Percentiles rank a stretch among this genome's conserved stretches.
These are phyloP conservation scores for Circinella minor DNA, from an alignment of 371 early-diverging fungal species.

Conservation along the genomic window DNA sequence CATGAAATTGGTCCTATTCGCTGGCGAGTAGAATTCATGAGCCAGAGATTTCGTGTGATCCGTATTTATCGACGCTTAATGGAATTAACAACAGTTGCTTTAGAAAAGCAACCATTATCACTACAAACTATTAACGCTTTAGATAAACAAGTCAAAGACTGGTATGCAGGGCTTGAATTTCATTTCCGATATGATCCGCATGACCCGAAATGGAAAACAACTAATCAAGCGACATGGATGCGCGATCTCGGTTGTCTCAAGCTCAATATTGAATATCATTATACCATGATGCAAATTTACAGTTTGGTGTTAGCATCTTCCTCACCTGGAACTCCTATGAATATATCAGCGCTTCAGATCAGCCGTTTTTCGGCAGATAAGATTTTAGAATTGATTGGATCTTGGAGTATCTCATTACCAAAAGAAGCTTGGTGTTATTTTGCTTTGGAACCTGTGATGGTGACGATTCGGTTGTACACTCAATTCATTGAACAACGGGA, in stretches of 20 bases:
- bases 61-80: conserved; percentile 43
- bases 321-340: not conserved
- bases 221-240: conserved; percentile 31
- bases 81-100: conserved; percentile 26
- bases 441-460: conserved; percentile 42
- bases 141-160: conserved; percentile 37
- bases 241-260: conserved; percentile 50
- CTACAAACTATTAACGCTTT: conserved; percentile 31
- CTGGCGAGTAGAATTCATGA: conserved; percentile 46
- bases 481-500: conserved; percentile 16
- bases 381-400: conserved; percentile 39
- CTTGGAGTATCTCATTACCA: conserved; percentile 36
- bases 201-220: conserved; percentile 26
- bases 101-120: not conserved
- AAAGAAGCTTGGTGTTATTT: conserved; percentile 46
- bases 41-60: conserved; percentile 37
- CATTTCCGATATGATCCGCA: conserved; percentile 37
- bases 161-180: conserved; percentile 34
- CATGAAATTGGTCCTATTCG: conserved; percentile 29
- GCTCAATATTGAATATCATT: conserved; percentile 47
- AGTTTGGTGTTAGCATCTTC: conserved; percentile 26
- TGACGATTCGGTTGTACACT: conserved; percentile 32
- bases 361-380: conserved; percentile 31
- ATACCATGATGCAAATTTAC: conserved; percentile 43
- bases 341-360: conserved; percentile 19